A percentile compares a stretch with the other conserved stretches of the same genome.
Evolutionary conservation across 495 filamentous ascomycete genomes (phyloP).

Genomic region (Penicillium riverlandense): DNA sequence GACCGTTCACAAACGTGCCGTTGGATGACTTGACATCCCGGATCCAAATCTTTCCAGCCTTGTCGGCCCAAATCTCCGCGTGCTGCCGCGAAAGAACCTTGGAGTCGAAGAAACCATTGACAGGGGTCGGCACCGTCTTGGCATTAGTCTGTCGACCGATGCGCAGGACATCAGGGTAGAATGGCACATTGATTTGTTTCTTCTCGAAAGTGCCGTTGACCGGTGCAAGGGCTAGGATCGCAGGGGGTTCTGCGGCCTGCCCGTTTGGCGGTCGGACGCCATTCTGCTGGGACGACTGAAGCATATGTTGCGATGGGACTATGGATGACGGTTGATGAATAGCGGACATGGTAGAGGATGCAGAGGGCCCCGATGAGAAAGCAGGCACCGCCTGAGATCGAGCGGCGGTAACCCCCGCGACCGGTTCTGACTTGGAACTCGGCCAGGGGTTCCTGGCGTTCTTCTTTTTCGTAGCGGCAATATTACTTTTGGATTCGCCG

Average conservation of each 20-base stretch:
- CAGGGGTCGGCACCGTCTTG: constrained; percentile 81
- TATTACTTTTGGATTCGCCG: constrained; percentile 5
- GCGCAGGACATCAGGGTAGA: constrained; percentile 76
- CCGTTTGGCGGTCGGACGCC: constrained; percentile 50
- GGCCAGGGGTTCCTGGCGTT: constrained; percentile 65
- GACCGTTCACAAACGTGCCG: constrained; percentile 95
- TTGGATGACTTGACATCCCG: constrained; percentile 97
- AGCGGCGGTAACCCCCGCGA: constrained; percentile 54
- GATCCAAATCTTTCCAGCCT: constrained; percentile 86
- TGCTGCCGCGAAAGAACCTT: constrained; percentile 96
- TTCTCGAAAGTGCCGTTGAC: constrained; percentile 93
- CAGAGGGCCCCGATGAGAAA: constrained; percentile 60
- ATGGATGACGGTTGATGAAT: constrained; percentile 70
- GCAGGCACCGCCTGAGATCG: constrained; percentile 55
- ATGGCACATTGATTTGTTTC: constrained; percentile 90
- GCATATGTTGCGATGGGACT: constrained; percentile 64
- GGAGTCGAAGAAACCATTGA: constrained; percentile 95
- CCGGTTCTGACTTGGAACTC: constrained; percentile 58
- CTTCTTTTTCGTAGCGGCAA: constrained; percentile 50
- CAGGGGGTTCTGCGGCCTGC: constrained; percentile 53
- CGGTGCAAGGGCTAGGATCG: constrained; percentile 73
- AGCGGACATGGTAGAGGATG: constrained; percentile 59
- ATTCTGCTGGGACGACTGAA: constrained; percentile 55
- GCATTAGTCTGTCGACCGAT: constrained; percentile 96
- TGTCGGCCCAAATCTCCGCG: constrained; percentile 92